Base-by-base conservation (phyloP, 192 early-diverging fungal species). In the Linnemannia schmuckeri region DNA sequence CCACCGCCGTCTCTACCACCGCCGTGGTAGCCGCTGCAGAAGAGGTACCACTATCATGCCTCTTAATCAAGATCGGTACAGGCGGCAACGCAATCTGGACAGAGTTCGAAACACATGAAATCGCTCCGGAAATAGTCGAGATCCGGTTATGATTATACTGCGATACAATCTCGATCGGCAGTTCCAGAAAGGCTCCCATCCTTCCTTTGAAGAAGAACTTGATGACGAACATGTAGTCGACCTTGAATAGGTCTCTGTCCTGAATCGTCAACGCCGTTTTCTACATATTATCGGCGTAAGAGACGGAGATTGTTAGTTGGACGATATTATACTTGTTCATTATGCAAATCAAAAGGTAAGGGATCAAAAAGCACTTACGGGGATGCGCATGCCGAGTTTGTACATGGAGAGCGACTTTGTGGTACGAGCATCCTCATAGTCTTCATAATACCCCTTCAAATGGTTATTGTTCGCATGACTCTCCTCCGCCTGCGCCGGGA, bases 141-240 rank as follows among this genome's bases (percentile, higher is more conserved):
- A 87, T 87, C 5, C 84, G 74, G 42, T 81, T 87, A 40, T 87
- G 84, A 42, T 87, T 87, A 66, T 87, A 87, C 40, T 87, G 78
- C 38, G 78, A 80, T 6, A 87, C 70, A 71, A 87, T 87, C 75
- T 87, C 84, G 47, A 87, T 78, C 10, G 84, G 84, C 22, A 87
- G 27, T 30, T 87, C 84, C 8, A 87, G 40, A 55, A 87, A 87
- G 1, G 84, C 84, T 42, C 84, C 84, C 75, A 87, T 70, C 1
- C 84, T 57, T 12, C 79, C 84, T 30, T 87, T 87, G 38, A 87
- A 87, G 57, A 87, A 87, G 76, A 87, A 87, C 27, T 87, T 87
- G 71, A 87, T 87, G 8, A 87, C 79, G 68, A 87, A 87, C 75
- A 80, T 77, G 38, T 87, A 87, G 12, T 87, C 84, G 18, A 87